Percentiles rank a stretch among this genome's conserved stretches.
phyloP scores from a whole-genome alignment of 768 basidiomycete genomes.

The Lactifluus subvellereus region DNA sequence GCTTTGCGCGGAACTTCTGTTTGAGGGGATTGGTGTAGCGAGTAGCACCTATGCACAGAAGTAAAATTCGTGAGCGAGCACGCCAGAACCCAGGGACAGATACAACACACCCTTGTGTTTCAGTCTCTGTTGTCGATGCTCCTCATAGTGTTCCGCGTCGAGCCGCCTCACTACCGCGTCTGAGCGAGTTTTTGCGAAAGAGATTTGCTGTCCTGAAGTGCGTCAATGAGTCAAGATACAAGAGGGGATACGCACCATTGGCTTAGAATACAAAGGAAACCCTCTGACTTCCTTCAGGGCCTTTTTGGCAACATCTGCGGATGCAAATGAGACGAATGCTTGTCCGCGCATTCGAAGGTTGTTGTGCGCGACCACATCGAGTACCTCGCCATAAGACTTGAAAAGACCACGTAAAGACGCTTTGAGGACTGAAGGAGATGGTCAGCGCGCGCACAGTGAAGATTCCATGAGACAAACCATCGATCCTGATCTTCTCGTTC shows the following conservation, averaged over 20 bases:
- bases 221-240: not conserved
- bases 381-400: constrained; percentile 86
- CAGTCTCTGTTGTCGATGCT: constrained; percentile 65
- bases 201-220: constrained; percentile 67
- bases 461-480: constrained; percentile 40
- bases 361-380: constrained; percentile 92
- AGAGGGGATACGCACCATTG: constrained; percentile 61
- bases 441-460: constrained; percentile 18
- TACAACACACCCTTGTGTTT: constrained; percentile 79
- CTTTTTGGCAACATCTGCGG: constrained; percentile 74
- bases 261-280: constrained; percentile 94
- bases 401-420: constrained; percentile 83
- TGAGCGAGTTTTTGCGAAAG: constrained; percentile 83
- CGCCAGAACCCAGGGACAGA: not conserved
- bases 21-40: constrained; percentile 89
- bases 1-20: constrained; percentile 75
- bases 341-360: constrained; percentile 98
- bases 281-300: constrained; percentile 90
- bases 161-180: constrained; percentile 83
- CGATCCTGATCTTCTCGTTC: constrained; percentile 88
- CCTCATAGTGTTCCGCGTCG: constrained; percentile 60
- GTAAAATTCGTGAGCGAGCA: not conserved
- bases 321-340: constrained; percentile 91
- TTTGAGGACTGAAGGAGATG: constrained; percentile 64
- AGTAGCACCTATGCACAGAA: constrained; percentile 50